Base-by-base conservation (phyloP, 345 rosid species). In the Melaleuca quinquenervia region DNA sequence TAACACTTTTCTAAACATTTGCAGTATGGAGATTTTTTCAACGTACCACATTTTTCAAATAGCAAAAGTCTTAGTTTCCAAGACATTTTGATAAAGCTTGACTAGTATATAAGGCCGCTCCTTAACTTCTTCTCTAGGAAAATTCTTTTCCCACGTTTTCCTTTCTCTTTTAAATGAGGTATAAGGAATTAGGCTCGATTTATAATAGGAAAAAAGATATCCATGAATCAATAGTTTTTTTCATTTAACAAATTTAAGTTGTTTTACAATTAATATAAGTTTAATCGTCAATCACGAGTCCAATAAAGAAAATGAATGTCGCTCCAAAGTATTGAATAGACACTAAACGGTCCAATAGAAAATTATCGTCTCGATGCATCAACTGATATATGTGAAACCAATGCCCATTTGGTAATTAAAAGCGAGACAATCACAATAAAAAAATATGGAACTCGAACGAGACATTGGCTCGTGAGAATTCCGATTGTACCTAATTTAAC, bases 231-330 rank as follows among this genome's bases (percentile, higher is more conserved):
- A 0, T 55, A 22, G 1, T 55, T 24, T 55, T 24, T 26, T n/a
- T 18, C 3, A 58, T 12, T 12, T 58, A 6, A 6, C 36, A n/a
- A 58, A 6, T n/a, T n/a, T 0, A n/a, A 12, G 32, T 32, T 7
- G 5, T 58, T 58, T n/a, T 6, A 58, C 0, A 1, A n/a, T 58
- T 11, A 2, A 12, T 12, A 58, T 24, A 70, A 8, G 26, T 70
- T 36, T 18, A 70, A 36, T 2, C 0, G 14, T 18, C 0, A 1
- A 2, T 70, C 24, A 18, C 2, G 26, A 21, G 13, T 32, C 9
- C 1, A 0, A 36, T 36, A 5, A 36, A 32, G 22, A 36, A 70
- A 70, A 18, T 0, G 1, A 36, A 32, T 8, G 13, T 1, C 6
- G 0, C 48, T 18, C 2, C 21, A 0, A 41, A 18, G 48, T 20